Conservation (phyloP, 306 rosid species). For the Albizia julibrissin region DNA sequence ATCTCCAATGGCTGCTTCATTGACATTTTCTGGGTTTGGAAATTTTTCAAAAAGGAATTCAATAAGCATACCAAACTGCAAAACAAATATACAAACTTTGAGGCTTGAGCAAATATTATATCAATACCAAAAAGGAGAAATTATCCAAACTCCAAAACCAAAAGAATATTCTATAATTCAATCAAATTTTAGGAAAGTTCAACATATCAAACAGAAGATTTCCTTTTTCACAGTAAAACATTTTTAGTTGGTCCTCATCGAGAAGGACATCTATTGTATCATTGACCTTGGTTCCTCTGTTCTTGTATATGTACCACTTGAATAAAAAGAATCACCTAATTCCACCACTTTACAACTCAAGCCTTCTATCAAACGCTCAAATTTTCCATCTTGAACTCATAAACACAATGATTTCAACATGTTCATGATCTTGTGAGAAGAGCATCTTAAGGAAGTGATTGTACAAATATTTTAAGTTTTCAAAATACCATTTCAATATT, state of each 20-base stretch:
- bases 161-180: constrained; percentile 16
- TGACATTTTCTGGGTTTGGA: constrained; percentile 70
- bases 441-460: constrained; percentile 2
- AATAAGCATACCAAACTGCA: constrained; percentile 98
- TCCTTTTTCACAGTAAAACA: not conserved
- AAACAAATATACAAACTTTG: constrained; percentile 31
- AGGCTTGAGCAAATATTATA: constrained; percentile 29
- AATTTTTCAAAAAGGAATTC: constrained; percentile 80
- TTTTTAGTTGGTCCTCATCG: not conserved
- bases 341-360: not conserved
- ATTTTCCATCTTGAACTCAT: not conserved
- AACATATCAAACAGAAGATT: not conserved
- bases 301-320: not conserved
- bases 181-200: constrained; percentile 6
- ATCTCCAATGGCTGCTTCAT: constrained; percentile 80
- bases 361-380: not conserved
- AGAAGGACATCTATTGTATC: not conserved
- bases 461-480: constrained; percentile 25
- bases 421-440: constrained; percentile 5
- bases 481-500: constrained; percentile 27
- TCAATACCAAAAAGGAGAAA: constrained; percentile 26
- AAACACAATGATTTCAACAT: not conserved
- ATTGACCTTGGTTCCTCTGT: not conserved
- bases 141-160: not conserved
- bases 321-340: not conserved